Conservation (phyloP, 768 basidiomycete species). For the Suillus lakei region DNA sequence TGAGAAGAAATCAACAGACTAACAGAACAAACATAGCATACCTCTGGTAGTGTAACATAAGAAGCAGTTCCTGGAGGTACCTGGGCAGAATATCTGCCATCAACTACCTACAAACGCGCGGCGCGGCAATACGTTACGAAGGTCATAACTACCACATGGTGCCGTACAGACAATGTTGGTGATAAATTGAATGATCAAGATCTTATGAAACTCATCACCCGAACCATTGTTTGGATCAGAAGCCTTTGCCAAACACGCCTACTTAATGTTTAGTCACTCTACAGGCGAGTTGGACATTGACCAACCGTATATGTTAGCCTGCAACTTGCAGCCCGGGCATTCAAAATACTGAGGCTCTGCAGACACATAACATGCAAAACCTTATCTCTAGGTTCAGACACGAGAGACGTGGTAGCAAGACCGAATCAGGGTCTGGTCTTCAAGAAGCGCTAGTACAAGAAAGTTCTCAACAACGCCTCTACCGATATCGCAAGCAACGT, state of each 20-base stretch:
- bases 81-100: not conserved
- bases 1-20: not conserved
- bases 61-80: not conserved
- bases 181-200: not conserved
- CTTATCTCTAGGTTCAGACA: not conserved
- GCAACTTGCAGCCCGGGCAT: too few relatives aligned
- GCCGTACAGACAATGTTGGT: not conserved
- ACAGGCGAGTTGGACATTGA: not conserved
- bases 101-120: not conserved
- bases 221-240: slow-evolving; percentile 1
- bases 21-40: not conserved
- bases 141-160: not conserved
- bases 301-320: not conserved
- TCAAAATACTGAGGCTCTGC: not conserved
- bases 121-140: not conserved
- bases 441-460: not conserved
- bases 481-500: slow-evolving; percentile 71
- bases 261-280: slow-evolving; percentile 1
- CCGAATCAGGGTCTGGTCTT: not conserved
- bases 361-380: not conserved
- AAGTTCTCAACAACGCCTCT: slow-evolving; percentile 27
- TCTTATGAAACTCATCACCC: not conserved
- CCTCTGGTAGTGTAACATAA: not conserved
- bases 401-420: not conserved
- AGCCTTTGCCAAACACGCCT: slow-evolving; percentile 9